Conservation (phyloP, 2,329 filamentous ascomycete genomes). For the Penicillium occitanis region DNA sequence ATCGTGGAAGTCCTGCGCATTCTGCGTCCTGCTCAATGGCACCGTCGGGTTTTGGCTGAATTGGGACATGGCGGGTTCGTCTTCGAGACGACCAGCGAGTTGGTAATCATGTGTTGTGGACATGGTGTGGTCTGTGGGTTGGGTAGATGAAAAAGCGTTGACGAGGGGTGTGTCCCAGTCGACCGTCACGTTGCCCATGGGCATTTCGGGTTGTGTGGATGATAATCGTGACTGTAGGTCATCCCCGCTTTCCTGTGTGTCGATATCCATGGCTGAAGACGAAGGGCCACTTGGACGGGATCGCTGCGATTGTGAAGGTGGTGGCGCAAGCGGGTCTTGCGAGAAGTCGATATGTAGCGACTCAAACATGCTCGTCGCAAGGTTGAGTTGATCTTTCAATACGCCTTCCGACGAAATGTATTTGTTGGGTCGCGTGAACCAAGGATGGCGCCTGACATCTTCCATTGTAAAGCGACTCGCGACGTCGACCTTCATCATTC, state of each 20-base stretch:
- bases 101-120: constrained; percentile 39
- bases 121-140: constrained; percentile 43
- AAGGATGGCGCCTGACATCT: constrained; percentile 85
- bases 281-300: constrained; percentile 46
- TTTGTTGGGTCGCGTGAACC: constrained; percentile 83
- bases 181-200: constrained; percentile 71
- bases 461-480: constrained; percentile 77
- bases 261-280: constrained; percentile 61
- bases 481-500: constrained; percentile 85
- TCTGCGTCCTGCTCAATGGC: constrained; percentile 82
- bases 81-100: constrained; percentile 66
- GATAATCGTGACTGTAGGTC: constrained; percentile 58
- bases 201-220: constrained; percentile 82
- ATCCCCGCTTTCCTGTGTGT: constrained; percentile 29
- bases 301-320: constrained; percentile 37
- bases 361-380: constrained; percentile 95
- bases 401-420: constrained; percentile 73
- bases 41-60: constrained; percentile 78
- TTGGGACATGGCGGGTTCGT: constrained; percentile 81
- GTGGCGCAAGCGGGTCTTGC: constrained; percentile 59
- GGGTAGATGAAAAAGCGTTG: constrained; percentile 46
- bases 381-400: constrained; percentile 72
- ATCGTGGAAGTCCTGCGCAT: constrained; percentile 82
- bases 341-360: constrained; percentile 85
- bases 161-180: constrained; percentile 80